Conservation (phyloP, 805 yeast genomes). For the Lipomyces lipofer region DNA sequence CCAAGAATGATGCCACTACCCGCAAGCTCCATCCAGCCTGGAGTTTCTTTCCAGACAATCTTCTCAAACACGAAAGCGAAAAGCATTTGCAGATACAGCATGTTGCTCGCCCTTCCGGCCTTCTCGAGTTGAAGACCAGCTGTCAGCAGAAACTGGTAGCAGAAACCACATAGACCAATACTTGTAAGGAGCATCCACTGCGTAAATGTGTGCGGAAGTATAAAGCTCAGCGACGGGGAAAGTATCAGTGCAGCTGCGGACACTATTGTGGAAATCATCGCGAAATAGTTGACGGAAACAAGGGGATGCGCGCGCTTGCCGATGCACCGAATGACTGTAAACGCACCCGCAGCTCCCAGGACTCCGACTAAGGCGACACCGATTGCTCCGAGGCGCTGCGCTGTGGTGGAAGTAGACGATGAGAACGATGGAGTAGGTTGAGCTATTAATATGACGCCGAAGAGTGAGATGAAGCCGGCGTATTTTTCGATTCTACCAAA, state of each 20-base stretch:
- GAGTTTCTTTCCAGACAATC: constrained; percentile 68
- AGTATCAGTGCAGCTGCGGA: constrained; percentile 54
- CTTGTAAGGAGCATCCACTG: constrained; percentile 67
- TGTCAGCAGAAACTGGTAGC: constrained; percentile 76
- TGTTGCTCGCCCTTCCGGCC: constrained; percentile 74
- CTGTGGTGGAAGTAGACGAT: constrained; percentile 49
- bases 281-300: constrained; percentile 73
- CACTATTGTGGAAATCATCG: constrained; percentile 58
- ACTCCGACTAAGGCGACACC: constrained; percentile 66
- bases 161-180: constrained; percentile 76
- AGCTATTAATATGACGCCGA: constrained; percentile 79
- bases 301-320: constrained; percentile 81
- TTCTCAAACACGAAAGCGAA: constrained; percentile 79
- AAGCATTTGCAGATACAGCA: constrained; percentile 73
- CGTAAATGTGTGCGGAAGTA: constrained; percentile 55
- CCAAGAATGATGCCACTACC: constrained; percentile 71
- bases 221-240: constrained; percentile 60
- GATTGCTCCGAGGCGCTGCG: constrained; percentile 61
- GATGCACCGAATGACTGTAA: constrained; percentile 68
- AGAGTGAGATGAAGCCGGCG: constrained; percentile 66
- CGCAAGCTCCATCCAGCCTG: constrained; percentile 63
- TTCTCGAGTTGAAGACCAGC: constrained; percentile 80
- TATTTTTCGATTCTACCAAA: constrained; percentile 66
- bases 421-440: constrained; percentile 51
- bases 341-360: constrained; percentile 67